Evolutionary conservation across 192 early-diverging fungal species (phyloP).

Genomic region (Backusella luteola): DNA sequence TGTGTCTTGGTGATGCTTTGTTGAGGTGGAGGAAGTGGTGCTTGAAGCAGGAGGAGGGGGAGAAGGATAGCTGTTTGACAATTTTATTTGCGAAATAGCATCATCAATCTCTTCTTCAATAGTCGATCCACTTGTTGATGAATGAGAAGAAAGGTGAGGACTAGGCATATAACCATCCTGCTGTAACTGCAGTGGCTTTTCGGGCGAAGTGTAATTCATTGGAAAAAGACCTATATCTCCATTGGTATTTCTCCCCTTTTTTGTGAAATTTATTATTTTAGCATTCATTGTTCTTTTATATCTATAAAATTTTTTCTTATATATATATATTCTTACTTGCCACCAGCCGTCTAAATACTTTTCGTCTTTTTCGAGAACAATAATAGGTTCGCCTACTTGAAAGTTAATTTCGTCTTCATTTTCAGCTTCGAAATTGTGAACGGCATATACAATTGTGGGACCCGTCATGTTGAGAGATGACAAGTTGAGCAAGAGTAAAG

Average conservation of each 20-base stretch:
- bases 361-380: slow-evolving; percentile 75
- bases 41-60: background rate
- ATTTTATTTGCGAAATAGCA: slow-evolving; percentile 11
- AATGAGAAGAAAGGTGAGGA: slow-evolving; percentile 7
- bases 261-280: background rate
- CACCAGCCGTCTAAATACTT: slow-evolving; percentile 79
- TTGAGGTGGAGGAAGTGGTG: background rate
- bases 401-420: slow-evolving; percentile 77
- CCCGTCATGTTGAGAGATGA: slow-evolving; percentile 20
- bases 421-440: slow-evolving; percentile 61
- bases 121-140: slow-evolving; percentile 9
- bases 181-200: background rate
- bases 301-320: too few relatives aligned
- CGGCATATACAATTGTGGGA: slow-evolving; percentile 50
- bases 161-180: slow-evolving; percentile 10
- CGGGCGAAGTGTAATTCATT: slow-evolving; percentile 56
- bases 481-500: background rate
- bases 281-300: background rate
- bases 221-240: slow-evolving; percentile 73
- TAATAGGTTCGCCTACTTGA: slow-evolving; percentile 59
- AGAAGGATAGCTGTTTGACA: background rate
- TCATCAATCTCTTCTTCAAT: slow-evolving; percentile 16
- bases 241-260: slow-evolving; percentile 61
- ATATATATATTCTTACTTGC: slow-evolving; percentile 53
- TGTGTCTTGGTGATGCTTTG: too few relatives aligned